Conservation (phyloP, 345 rosid species). For the Chamaenerion angustifolium region DNA sequence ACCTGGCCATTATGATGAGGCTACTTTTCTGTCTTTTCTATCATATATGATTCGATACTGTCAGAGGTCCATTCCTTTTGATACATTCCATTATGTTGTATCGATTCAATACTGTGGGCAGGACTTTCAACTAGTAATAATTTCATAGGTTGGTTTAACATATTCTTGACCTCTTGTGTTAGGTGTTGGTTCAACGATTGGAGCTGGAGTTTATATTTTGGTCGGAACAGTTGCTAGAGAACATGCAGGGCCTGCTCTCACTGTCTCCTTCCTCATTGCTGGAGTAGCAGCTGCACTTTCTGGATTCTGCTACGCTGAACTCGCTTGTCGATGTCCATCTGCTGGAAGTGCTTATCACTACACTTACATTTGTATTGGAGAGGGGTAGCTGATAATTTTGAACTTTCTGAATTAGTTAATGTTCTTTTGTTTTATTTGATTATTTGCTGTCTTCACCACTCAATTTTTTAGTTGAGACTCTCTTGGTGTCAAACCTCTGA, state of each 20-base stretch:
- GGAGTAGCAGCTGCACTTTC: constrained; percentile 92
- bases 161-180: neutral
- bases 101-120: too few species aligned
- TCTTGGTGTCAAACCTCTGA: too few species aligned
- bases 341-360: constrained; percentile 99
- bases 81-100: too few species aligned
- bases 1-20: too few species aligned
- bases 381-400: constrained; percentile 36
- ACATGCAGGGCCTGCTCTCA: constrained; percentile 88
- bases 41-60: too few species aligned
- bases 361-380: constrained; percentile 86
- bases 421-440: neutral
- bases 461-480: too few species aligned
- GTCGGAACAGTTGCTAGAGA: constrained; percentile 97
- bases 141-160: neutral
- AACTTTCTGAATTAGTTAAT: too few species aligned
- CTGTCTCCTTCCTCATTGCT: constrained; percentile 79
- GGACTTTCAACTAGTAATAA: neutral
- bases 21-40: too few species aligned
- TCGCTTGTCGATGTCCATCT: constrained; percentile 84
- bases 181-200: constrained; percentile 96
- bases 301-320: constrained; percentile 93
- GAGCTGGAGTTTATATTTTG: constrained; percentile 95
- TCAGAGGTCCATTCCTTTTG: too few species aligned
- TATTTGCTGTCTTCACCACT: too few species aligned